Conservation (phyloP, 352 stramenopile species). For the Globisporangium viniferum region DNA sequence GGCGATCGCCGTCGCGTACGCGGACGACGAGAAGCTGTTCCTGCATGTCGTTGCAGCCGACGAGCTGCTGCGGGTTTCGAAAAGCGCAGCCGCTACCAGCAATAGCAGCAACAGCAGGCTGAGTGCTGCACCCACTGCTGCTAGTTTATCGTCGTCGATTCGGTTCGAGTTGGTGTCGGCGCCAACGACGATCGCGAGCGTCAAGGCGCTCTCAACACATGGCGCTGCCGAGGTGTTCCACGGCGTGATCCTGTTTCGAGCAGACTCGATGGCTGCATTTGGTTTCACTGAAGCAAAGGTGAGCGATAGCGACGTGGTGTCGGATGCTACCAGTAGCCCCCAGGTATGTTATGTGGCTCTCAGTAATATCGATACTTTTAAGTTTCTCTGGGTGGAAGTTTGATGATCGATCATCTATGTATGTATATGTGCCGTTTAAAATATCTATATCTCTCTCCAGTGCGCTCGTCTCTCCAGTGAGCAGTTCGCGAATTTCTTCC, state of each 20-base stretch:
- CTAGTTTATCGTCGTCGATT: conserved; percentile 12
- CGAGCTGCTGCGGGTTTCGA: not conserved
- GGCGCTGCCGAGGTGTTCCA: conserved; percentile 35
- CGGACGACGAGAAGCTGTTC: conserved; percentile 31
- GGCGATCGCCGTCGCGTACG: conserved; percentile 51
- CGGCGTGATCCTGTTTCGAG: conserved; percentile 60
- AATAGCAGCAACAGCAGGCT: not conserved
- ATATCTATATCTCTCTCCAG: conserved; percentile 1
- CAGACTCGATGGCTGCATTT: conserved; percentile 56
- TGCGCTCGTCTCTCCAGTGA: conserved; percentile 53
- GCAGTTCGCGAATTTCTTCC: conserved; percentile 68
- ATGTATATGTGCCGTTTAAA: not conserved
- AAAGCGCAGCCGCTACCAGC: not conserved
- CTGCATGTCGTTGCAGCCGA: conserved; percentile 26
- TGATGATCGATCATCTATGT: not conserved
- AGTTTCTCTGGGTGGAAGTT: not conserved
- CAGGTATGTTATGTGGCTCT: not conserved
- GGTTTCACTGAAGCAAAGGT: conserved; percentile 47
- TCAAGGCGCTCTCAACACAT: conserved; percentile 28
- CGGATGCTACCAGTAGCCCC: not conserved
- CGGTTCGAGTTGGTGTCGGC: conserved; percentile 60
- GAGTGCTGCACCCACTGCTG: not conserved
- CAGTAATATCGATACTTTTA: too few relatives aligned
- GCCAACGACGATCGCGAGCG: conserved; percentile 49
- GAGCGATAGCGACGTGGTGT: not conserved